Evolutionary conservation across 148 eudicot genomes (phyloP), one percentile per base, ranked within the genome.

Genomic region (Linanthus parryae): DNA sequence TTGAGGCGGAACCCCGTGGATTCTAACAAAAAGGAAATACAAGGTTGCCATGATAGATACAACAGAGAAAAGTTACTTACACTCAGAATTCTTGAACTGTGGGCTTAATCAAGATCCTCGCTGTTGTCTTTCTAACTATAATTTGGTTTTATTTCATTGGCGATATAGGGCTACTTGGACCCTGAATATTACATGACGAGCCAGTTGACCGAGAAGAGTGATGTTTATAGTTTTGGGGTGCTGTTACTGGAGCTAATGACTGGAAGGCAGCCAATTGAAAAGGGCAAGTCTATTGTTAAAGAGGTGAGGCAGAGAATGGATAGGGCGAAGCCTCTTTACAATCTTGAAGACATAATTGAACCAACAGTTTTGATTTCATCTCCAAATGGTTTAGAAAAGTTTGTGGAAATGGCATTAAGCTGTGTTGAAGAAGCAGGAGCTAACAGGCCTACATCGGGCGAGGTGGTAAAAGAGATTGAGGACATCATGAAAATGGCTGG

Each of bases 141-240:
- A 29, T 28, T 19, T 13, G 3, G 7, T 31, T 11, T 37, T 35
- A 19, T 53, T 23, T 8, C 26, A 2, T 33, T 46, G 3, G 16
- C 55, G 18, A 3, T 62, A 64, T 48, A 87, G 95, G 95, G 95
- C 38, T 86, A 82, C 64, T 33, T 86, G 72, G 95, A 86, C 66
- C 95, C 95, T 5, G 95, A 86, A 69, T 86, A 86, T 48, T 86
- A 70, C 76, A 77, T 83, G 92, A 80, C 95, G 3, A 76, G 74
- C 38, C 82, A 82, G 23, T 41, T 85, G 33, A 85, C 90, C 0
- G 90, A 85, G 55, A 85, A 85, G 71, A 85, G 95, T 42, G 95
- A 85, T 8, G 85, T 85, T 25, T 85, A 79, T 59, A 77, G 90
- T 69, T 85, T 74, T 18, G 95, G 90, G 16, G 82, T 85, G 8